Evolutionary conservation across 257 asterid species (phyloP), one percentile per base, ranked within the genome.

Genomic region (Ballota nigra): DNA sequence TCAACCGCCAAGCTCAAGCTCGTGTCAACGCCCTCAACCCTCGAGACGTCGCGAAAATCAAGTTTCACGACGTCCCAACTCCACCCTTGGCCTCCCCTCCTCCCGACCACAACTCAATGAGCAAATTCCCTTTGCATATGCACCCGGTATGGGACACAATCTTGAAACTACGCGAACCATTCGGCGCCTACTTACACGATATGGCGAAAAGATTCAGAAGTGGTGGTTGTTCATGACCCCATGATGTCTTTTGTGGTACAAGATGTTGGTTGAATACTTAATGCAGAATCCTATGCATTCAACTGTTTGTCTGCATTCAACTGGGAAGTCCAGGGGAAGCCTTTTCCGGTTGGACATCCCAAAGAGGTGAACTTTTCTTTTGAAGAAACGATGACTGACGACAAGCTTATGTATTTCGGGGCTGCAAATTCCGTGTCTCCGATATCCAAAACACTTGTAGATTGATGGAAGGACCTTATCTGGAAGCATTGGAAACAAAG

Each of bases 261-360:
- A 51, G 95, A 86, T 19, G 83, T 81, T n/a, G 29, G 33, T 10
- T 58, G 72, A 0, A 57, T 85, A 10, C 74, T 63, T 0, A 85
- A 87, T 41, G 92, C 87, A 0, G 96, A 87, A 47, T 84, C 90
- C n/a, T 89, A 84, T 15, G 68, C 60, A 0, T 82, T 85, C 73
- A 78, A 79, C 52, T 77, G 88, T 24, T 23, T 82, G 13, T 82
- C 92, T 0, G 86, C 84, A 0, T 79, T 36, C 26, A n/a, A 22
- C 0, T 74, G 63, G 55, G 78, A 70, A n/a, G 1, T 0, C 0
- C 13, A 23, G 3, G 84, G 77, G 23, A 66, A 43, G 65, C 83
- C 88, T 3, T 68, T 83, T 62, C 85, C 82, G 0, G 6, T 40
- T 3, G 51, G 63, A 2, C 58, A 76, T n/a, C 28, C 56, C 0